Conservation (phyloP, 257 asterid species). For the Solanum dulcamara region DNA sequence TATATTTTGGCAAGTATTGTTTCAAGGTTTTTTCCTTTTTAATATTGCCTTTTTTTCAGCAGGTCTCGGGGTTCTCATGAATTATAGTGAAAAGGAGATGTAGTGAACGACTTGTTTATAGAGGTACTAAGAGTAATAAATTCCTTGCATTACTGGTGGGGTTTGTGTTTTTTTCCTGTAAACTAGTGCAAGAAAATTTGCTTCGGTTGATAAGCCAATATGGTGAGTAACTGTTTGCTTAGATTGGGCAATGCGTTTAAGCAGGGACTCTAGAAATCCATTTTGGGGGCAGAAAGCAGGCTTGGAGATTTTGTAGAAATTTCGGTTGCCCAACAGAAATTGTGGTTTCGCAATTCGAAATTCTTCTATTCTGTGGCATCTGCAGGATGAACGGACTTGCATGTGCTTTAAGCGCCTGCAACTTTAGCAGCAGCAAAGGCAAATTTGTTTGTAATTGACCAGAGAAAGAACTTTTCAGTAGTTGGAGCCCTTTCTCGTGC, state of each 20-base stretch:
- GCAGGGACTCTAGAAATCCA: constrained; percentile 36
- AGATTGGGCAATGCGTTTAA: constrained; percentile 33
- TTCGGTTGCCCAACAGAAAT: constrained; percentile 33
- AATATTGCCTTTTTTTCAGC: background rate
- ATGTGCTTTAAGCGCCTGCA: constrained; percentile 41
- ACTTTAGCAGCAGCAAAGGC: constrained; percentile 59
- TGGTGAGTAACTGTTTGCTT: constrained; percentile 56
- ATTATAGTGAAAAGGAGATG: background rate
- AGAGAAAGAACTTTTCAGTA: constrained; percentile 49
- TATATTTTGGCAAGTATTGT: background rate
- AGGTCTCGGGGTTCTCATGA: background rate
- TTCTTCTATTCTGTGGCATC: constrained; percentile 25
- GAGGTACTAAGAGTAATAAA: constrained; percentile 49
- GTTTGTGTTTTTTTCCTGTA: constrained; percentile 15
- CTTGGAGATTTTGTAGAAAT: constrained; percentile 32
- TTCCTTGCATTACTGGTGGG: constrained; percentile 26
- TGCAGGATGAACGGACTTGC: constrained; percentile 19
- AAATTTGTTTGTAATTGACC: constrained; percentile 37
- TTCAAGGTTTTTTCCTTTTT: background rate
- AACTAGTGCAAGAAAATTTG: constrained; percentile 8
- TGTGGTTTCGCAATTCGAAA: constrained; percentile 20
- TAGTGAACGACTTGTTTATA: constrained; percentile 6
- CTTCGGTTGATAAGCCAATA: constrained; percentile 21
- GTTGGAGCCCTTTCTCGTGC: constrained; percentile 64
- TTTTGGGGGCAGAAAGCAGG: constrained; percentile 29